Evolutionary conservation across 306 rosid genomes (phyloP).

Genomic region (peach (Prunus persica)): DNA sequence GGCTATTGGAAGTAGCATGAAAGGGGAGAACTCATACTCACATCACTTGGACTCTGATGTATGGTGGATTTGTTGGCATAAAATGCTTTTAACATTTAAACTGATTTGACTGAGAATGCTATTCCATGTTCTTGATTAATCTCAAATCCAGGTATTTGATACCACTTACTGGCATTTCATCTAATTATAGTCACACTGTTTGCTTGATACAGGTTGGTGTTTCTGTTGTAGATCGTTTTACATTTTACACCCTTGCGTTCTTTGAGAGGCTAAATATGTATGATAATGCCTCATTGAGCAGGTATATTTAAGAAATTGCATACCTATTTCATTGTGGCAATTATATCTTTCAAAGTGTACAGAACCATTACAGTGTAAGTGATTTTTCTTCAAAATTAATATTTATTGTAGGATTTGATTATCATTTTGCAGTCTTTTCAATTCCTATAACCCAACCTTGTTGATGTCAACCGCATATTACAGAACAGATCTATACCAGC

Average conservation of each 20-base stretch:
- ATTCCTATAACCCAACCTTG: conserved; percentile 70
- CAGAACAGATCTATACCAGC: conserved; percentile 80
- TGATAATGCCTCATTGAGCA: conserved; percentile 88
- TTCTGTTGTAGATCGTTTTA: conserved; percentile 95
- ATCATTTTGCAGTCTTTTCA: conserved; percentile 71
- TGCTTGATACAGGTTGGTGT: conserved; percentile 72
- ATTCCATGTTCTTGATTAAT: neutral
- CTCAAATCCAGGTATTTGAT: neutral
- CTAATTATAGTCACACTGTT: conserved; percentile 7
- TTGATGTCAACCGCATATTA: conserved; percentile 91
- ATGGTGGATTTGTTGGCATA: conserved; percentile 30
- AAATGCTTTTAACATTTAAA: neutral
- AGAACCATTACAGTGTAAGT: neutral
- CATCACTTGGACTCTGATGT: conserved; percentile 98
- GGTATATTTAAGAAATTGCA: conserved; percentile 36
- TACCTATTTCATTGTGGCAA: neutral
- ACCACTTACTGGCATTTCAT: conserved; percentile 8
- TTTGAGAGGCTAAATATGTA: conserved; percentile 91
- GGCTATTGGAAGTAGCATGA: conserved; percentile 97
- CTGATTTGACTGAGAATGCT: conserved; percentile 8
- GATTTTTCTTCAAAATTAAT: conserved; percentile 9
- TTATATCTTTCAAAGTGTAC: neutral
- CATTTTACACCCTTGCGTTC: conserved; percentile 87
- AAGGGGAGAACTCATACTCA: conserved; percentile 97
- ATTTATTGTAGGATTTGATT: conserved; percentile 19